Base-by-base conservation (phyloP, 345 rosid species). In the Mercurialis annua region DNA sequence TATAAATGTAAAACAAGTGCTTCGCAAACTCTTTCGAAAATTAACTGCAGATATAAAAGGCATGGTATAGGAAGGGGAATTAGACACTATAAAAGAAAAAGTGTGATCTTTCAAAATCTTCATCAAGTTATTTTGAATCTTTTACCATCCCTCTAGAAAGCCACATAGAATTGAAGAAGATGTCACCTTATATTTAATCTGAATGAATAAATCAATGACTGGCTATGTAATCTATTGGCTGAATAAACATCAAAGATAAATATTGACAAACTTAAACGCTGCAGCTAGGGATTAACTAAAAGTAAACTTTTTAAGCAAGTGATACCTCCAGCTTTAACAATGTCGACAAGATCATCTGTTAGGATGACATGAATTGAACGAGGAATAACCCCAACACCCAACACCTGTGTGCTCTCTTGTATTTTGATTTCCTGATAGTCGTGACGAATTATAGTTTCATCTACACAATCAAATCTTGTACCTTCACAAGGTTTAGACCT, bases 381-480 rank as follows among this genome's bases (percentile, higher is more conserved):
- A 67, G 99, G 99, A 75, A 93, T 89, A 66, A 90, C 94, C 59
- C 98, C 98, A 74, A 93, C 97, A 58, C 88, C 96, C 77, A 93
- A 72, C 38, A 89, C 81, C 71, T 93, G 97, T 11, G 96, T 87
- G 60, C 88, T 89, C 78, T 93, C 98, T 85, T 93, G 98, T 71
- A 93, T 82, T 82, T 93, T 93, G 68, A 90, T 85, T 86, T 93
- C 97, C 75, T 90, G 97, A 74, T 89, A 93, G 73, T 93, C 98
- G 55, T 90, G 97, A 74, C 90, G 83, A 53, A 81, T 68, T 57
- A 81, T 78, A 60, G 94, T 85, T 70, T 86, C 87, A 27, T 87
- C 95, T 10, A 90, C 67, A 34, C 74, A 80, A 59, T 82, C 87
- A 72, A 93, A 93, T 56, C 71, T 82, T 67, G 81, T 79, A 80